A percentile compares a stretch with the other conserved stretches of the same genome.
These are phyloP conservation scores for Lichtheimia ornata DNA, from an alignment of 371 early-diverging fungal genomes.

Conservation along the genomic window DNA sequence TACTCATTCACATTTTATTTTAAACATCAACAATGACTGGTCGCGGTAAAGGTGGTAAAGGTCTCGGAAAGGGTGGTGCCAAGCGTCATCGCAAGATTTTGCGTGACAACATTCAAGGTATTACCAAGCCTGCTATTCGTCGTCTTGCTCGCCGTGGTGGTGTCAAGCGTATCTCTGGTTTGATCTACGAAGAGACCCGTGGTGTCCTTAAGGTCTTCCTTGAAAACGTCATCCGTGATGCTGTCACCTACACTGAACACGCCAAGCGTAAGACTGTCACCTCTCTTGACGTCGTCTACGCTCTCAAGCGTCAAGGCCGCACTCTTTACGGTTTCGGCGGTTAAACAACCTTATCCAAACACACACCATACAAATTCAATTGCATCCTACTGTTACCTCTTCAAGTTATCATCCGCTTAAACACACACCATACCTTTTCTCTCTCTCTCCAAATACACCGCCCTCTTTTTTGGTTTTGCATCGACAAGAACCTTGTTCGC, in stretches of 20 bases:
- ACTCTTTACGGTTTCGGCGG: slow-evolving; percentile 70
- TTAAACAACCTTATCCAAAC: slow-evolving; percentile 13
- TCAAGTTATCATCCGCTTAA: no score
- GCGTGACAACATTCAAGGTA: slow-evolving; percentile 98
- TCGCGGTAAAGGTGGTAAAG: slow-evolving; percentile 98
- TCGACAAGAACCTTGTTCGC: not conserved
- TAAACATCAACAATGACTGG: slow-evolving; percentile 67
- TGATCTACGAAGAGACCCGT: slow-evolving; percentile 98
- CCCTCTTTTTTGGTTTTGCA: not conserved
- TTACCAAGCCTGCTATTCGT: slow-evolving; percentile 99
- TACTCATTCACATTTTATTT: no score
- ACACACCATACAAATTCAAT: not conserved
- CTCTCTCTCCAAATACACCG: not conserved
- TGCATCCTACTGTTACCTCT: no score
- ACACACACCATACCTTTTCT: not conserved
- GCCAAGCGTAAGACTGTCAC: slow-evolving; percentile 99
- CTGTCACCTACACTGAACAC: slow-evolving; percentile 99
- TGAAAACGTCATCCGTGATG: slow-evolving; percentile 97
- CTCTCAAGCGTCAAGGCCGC: slow-evolving; percentile 96
- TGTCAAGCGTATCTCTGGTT: slow-evolving; percentile 99
- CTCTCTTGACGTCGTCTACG: slow-evolving; percentile 92
- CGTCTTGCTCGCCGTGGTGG: slow-evolving; percentile 99
- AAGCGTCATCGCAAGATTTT: slow-evolving; percentile 99
- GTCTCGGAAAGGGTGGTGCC: slow-evolving; percentile 95
- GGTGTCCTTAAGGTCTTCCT: slow-evolving; percentile 97